Conservation (phyloP, 805 yeast species). For the Naumovozyma dairenensis region DNA sequence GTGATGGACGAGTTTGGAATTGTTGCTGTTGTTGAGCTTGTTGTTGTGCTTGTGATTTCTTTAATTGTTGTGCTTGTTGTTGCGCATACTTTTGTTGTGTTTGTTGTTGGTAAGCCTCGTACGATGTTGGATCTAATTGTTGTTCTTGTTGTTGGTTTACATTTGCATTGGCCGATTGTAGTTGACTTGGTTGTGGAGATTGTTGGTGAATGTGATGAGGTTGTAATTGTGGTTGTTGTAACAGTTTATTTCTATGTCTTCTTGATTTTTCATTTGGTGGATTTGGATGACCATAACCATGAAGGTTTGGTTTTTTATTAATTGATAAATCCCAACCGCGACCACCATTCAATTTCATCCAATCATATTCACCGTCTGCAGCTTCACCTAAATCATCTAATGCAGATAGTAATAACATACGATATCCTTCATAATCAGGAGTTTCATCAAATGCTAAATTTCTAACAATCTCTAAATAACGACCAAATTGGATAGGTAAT, state of each 20-base stretch:
- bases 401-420: slow-evolving; percentile 68
- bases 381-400: slow-evolving; percentile 58
- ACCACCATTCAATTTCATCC: slow-evolving; percentile 95
- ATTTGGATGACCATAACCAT: slow-evolving; percentile 93
- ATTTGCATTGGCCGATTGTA: slow-evolving; percentile 14
- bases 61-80: slow-evolving; percentile 15
- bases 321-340: slow-evolving; percentile 89
- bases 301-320: slow-evolving; percentile 86
- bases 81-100: slow-evolving; percentile 29
- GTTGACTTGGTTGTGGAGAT: slow-evolving; percentile 20
- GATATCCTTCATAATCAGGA: slow-evolving; percentile 86
- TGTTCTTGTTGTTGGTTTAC: slow-evolving; percentile 10
- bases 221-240: slow-evolving; percentile 7
- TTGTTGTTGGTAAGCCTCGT: slow-evolving; percentile 31
- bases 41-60: slow-evolving; percentile 7
- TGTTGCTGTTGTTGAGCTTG: slow-evolving; percentile 6
- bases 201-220: slow-evolving; percentile 12
- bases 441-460: slow-evolving; percentile 84
- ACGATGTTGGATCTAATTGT: slow-evolving; percentile 35
- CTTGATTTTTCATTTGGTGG: slow-evolving; percentile 49
- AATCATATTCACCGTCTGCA: slow-evolving; percentile 88
- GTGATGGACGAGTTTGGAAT: slow-evolving; percentile 11
- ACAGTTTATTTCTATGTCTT: slow-evolving; percentile 17
- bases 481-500: slow-evolving; percentile 85
- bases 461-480: slow-evolving; percentile 81